phyloP scores from a whole-genome alignment of 116 monocot species.

The Phalaenopsis hybrid region DNA sequence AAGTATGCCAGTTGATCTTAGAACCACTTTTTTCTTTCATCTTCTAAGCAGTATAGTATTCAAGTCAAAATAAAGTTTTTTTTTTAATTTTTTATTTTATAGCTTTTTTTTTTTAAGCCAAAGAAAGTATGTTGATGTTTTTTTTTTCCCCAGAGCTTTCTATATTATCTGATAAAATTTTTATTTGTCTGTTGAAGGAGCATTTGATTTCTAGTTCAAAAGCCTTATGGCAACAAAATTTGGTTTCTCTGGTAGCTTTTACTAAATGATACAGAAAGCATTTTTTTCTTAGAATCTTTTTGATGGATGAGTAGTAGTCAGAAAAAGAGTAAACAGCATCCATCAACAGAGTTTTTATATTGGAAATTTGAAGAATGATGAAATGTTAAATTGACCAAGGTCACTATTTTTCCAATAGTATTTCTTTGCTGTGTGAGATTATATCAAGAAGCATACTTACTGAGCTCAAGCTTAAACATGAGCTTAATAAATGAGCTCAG shows the following conservation, averaged over 20 bases:
- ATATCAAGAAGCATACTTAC: too few species aligned
- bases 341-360: background rate
- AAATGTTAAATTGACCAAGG: background rate
- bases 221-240: background rate
- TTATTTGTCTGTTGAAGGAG: background rate
- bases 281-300: background rate
- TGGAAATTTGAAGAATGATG: background rate
- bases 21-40: too few species aligned
- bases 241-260: background rate
- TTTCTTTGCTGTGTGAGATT: background rate
- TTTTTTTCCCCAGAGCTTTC: background rate
- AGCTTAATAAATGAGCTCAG: too few species aligned
- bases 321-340: background rate
- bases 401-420: too few species aligned
- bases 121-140: constrained; percentile 1
- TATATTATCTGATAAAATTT: background rate
- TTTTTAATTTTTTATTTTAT: too few species aligned
- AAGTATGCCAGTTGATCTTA: too few species aligned
- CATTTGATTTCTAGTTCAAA: background rate
- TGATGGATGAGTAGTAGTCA: background rate
- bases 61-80: background rate
- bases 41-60: background rate
- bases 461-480: too few species aligned
- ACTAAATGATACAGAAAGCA: background rate
- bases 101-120: background rate